A percentile compares a stretch with the other conserved stretches of the same genome.
Evolutionary conservation across 169 alveolate species (phyloP).

Genomic region (Cryptosporidium sp.): DNA sequence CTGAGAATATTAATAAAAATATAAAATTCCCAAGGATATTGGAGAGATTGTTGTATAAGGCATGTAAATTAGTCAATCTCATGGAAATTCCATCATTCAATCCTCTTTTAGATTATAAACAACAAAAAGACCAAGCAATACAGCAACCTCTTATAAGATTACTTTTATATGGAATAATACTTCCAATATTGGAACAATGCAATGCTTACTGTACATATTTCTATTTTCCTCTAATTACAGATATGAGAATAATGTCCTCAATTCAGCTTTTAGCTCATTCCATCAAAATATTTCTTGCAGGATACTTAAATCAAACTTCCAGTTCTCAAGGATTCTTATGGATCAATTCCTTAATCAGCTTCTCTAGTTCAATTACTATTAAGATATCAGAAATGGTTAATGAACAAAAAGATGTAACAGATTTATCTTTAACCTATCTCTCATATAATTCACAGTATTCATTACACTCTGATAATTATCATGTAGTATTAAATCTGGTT

Average conservation of each 20-base stretch:
- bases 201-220: constrained; percentile 62
- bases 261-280: constrained; percentile 39
- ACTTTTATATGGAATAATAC: constrained; percentile 25
- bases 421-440: constrained; percentile 31
- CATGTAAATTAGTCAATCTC: constrained; percentile 14
- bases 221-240: constrained; percentile 35
- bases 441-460: constrained; percentile 54
- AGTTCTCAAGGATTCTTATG: constrained; percentile 37
- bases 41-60: constrained; percentile 36
- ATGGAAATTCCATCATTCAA: constrained; percentile 41
- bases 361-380: neutral
- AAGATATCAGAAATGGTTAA: constrained; percentile 42
- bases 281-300: constrained; percentile 21
- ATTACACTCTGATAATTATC: constrained; percentile 30
- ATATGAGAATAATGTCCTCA: constrained; percentile 25
- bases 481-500: constrained; percentile 33
- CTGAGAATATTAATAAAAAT: constrained; percentile 40
- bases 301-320: neutral
- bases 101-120: constrained; percentile 37
- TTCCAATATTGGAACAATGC: constrained; percentile 41
- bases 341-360: constrained; percentile 15
- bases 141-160: constrained; percentile 38
- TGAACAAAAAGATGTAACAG: constrained; percentile 34
- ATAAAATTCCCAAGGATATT: constrained; percentile 31
- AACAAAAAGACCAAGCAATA: constrained; percentile 39